Evolutionary conservation across 495 filamentous ascomycete species (phyloP).

Genomic region (Aspergillus nanangensis): DNA sequence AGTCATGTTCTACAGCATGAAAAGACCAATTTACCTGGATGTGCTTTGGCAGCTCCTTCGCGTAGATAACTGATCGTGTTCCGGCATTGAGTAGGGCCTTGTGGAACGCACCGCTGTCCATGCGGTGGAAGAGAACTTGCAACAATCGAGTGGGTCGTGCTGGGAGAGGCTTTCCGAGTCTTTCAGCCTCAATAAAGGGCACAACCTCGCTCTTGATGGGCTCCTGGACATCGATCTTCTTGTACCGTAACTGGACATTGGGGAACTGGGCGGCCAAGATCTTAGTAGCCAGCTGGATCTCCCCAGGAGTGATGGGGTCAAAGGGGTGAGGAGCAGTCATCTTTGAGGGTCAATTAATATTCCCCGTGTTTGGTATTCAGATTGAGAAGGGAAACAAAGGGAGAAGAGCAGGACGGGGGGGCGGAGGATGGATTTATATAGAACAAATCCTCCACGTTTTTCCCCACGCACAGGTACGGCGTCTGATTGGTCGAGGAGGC

Average conservation of each 20-base stretch:
- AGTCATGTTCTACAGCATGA: neutral
- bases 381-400: neutral
- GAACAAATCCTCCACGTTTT: neutral
- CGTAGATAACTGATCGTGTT: slow-evolving; percentile 26
- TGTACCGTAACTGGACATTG: slow-evolving; percentile 29
- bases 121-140: slow-evolving; percentile 37
- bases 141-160: slow-evolving; percentile 29
- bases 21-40: slow-evolving; percentile 26
- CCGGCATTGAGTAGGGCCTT: slow-evolving; percentile 35
- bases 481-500: neutral
- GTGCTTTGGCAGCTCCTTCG: slow-evolving; percentile 34
- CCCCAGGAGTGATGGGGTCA: slow-evolving; percentile 35
- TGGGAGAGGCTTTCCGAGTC: slow-evolving; percentile 28
- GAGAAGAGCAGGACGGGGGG: neutral
- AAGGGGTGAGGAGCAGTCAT: slow-evolving; percentile 29
- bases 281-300: slow-evolving; percentile 35
- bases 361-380: neutral
- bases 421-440: neutral
- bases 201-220: slow-evolving; percentile 35
- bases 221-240: slow-evolving; percentile 37
- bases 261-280: slow-evolving; percentile 34
- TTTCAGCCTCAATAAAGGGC: slow-evolving; percentile 35
- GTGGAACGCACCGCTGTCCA: slow-evolving; percentile 34
- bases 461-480: neutral
- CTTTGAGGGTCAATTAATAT: neutral